Conservation (phyloP, 129 eudicot species). For the Erigeron canadensis region DNA sequence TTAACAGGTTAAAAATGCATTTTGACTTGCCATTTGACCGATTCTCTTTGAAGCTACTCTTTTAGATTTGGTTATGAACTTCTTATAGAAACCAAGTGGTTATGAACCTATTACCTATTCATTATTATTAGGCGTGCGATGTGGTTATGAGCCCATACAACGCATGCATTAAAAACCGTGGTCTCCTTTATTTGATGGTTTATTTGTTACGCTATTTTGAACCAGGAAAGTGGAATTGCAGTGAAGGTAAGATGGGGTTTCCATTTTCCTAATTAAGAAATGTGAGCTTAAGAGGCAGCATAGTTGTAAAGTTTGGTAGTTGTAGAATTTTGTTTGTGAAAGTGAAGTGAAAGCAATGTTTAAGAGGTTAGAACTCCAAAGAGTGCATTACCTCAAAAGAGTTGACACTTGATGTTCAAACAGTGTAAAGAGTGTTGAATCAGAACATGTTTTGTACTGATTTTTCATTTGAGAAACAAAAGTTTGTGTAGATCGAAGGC, state of each 20-base stretch:
- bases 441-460: too few relatives aligned
- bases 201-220: neutral
- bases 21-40: neutral
- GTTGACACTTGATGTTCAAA: too few relatives aligned
- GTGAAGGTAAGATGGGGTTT: conserved; percentile 19
- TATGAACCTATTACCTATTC: too few relatives aligned
- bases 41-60: neutral
- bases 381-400: too few relatives aligned
- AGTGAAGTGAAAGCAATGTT: too few relatives aligned
- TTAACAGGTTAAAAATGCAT: neutral
- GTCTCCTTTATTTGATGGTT: neutral
- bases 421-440: too few relatives aligned
- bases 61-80: too few relatives aligned
- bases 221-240: conserved; percentile 11
- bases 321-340: too few relatives aligned
- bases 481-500: too few relatives aligned
- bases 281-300: neutral
- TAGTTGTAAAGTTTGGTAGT: neutral
- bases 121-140: neutral
- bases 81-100: too few relatives aligned
- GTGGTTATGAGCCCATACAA: neutral
- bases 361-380: too few relatives aligned
- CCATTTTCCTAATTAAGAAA: conserved; percentile 6
- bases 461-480: too few relatives aligned
- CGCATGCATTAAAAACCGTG: neutral